Conservation (phyloP, 768 basidiomycete genomes). For the Kwoniella bestiolae region DNA sequence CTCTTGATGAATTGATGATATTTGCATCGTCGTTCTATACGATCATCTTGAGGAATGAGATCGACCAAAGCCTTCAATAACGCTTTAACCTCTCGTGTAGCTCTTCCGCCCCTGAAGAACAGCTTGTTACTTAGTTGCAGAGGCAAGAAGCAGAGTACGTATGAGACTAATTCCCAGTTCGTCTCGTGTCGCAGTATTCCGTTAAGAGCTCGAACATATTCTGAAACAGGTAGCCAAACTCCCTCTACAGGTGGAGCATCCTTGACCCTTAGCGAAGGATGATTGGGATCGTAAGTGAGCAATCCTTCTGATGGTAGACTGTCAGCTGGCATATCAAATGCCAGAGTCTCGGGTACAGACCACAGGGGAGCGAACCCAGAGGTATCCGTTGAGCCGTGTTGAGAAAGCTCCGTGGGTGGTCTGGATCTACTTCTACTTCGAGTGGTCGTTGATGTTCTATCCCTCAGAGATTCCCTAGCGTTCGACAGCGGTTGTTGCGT, state of each 20-base stretch:
- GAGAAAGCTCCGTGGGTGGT: slow-evolving; percentile 30
- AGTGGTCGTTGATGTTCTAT: slow-evolving; percentile 32
- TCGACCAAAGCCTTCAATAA: slow-evolving; percentile 72
- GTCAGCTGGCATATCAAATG: slow-evolving; percentile 51
- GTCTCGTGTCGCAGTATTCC: slow-evolving; percentile 72
- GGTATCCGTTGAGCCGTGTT: slow-evolving; percentile 3
- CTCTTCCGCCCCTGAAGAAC: slow-evolving; percentile 87
- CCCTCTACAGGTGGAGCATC: slow-evolving; percentile 45
- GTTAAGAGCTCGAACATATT: slow-evolving; percentile 69
- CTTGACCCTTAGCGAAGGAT: slow-evolving; percentile 47
- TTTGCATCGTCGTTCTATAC: slow-evolving; percentile 52
- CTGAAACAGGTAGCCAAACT: slow-evolving; percentile 70
- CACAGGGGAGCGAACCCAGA: slow-evolving; percentile 64
- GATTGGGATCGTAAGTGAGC: slow-evolving; percentile 57
- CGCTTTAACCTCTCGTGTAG: slow-evolving; percentile 66
- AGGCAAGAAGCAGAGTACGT: slow-evolving; percentile 87
- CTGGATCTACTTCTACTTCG: slow-evolving; percentile 54
- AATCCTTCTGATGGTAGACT: slow-evolving; percentile 63
- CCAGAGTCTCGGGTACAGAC: slow-evolving; percentile 47
- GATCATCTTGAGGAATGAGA: slow-evolving; percentile 36
- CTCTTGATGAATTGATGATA: slow-evolving; percentile 62
- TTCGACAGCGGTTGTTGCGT: background rate
- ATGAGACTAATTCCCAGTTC: slow-evolving; percentile 92
- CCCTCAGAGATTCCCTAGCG: slow-evolving; percentile 7
- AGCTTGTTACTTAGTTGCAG: slow-evolving; percentile 93